Base-by-base conservation (phyloP, 2,329 filamentous ascomycete species). In the Alternaria hordeiaustralica region DNA sequence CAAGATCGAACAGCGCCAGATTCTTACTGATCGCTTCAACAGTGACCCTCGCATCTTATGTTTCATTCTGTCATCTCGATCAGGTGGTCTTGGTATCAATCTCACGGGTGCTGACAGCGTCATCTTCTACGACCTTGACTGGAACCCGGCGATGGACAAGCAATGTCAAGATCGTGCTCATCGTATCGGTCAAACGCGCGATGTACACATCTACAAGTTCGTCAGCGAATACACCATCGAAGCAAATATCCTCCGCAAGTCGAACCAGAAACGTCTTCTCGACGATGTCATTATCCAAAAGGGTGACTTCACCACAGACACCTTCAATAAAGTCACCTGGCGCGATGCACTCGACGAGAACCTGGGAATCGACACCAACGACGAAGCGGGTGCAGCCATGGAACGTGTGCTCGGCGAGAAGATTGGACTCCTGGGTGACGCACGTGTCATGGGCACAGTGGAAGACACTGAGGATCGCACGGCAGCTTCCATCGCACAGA, bases 131-230 rank as follows among this genome's bases (percentile, higher is more conserved):
- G 96, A 99, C 75, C 90, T 98, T 63, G 96, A 99, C 78, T 99
- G 96, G 96, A 99, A 99, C 74, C 96, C 96, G 0, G 96, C 96
- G 55, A 99, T 99, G 96, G 96, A 99, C 83, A 97, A 97, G 80
- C 96, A 99, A 80, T 99, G 96, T 75, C 96, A 99, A 82, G 96
- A 99, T 79, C 89, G 96, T 73, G 96, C 93, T 74, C 96, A 99
- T 82, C 93, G 96, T 69, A 99, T 99, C 70, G 96, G 96, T 2
- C 96, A 99, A 80, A 98, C 96, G 1, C 90, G 96, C 28, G 96
- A 99, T 78, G 96, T 99, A 30, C 95, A 98, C 79, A 98, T 99
- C 63, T 99, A 98, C 82, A 93, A 85, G 62, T 84, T 86, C 69
- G 84, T 86, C 58, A 81, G 77, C 63, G 84, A 86, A 69, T 83